Evolutionary conservation across 225 moss, liverwort and hornwort species (phyloP), one percentile per base, ranked within the genome.

Genomic region (Asterella californica): DNA sequence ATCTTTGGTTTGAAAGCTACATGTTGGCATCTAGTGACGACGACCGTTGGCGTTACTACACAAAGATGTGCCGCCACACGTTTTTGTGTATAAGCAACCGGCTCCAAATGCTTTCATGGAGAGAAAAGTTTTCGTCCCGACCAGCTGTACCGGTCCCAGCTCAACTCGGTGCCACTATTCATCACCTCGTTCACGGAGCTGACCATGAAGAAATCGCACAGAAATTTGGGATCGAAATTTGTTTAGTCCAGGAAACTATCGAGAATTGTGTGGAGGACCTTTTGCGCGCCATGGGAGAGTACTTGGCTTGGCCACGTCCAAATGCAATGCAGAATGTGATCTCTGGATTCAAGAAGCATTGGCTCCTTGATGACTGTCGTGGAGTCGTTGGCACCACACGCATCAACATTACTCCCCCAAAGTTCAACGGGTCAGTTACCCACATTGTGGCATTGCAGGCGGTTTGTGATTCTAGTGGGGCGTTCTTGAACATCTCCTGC

Each of bases 141-240:
- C 67, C 67, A 9, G 29, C 4, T 12, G 52, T 78, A 10, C 66
- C 78, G 9, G 8, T 78, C 9, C 45, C 66, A 54, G 49, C 68
- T 24, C 78, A 78, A 27, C 33, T 78, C 0, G 78, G 78, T 68
- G 66, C 57, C 1, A 78, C 78, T 29, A 49, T 78, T 3, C 36
- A 67, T 32, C 25, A 67, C 21, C 78, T 78, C 2, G 49, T 78
- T 10, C 65, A 42, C 15, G 78, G 78, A 36, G 66, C 68, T 47
- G 68, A 68, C 24, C 12, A 53, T 33, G 10, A 32, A 5, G 50
- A 14, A 10, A 21, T 78, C 21, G 46, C 78, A 2, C 50, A 68
- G 52, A 53, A 49, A 15, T 78, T 78, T 47, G 67, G 52, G 2
- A 69, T 78, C 9, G 30, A 49, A 4, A 15, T 21, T 42, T 33